phyloP scores from a whole-genome alignment of 2,329 filamentous ascomycete species.

The Mariannaea elegans region DNA sequence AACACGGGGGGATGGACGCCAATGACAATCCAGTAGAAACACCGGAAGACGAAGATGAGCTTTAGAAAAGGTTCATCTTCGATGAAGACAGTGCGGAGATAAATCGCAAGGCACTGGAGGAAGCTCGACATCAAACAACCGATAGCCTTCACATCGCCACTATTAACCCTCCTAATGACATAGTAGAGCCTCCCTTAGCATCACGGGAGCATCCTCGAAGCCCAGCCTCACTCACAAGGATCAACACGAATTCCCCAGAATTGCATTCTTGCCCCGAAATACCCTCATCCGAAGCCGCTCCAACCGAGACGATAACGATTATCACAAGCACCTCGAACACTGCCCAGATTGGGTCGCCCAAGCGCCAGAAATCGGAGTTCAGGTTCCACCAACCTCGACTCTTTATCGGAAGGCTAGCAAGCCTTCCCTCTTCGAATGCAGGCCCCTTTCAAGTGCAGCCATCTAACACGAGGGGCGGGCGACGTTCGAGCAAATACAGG shows the following conservation, averaged over 20 bases:
- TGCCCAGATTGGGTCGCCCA: slow-evolving; percentile 28
- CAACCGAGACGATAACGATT: slow-evolving; percentile 13
- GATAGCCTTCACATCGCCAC: slow-evolving; percentile 17
- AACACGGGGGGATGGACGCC: slow-evolving; percentile 1
- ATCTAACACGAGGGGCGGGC: slow-evolving; percentile 20
- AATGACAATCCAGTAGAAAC: not conserved
- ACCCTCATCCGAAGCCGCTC: slow-evolving; percentile 11
- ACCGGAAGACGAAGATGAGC: slow-evolving; percentile 33
- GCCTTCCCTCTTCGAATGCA: slow-evolving; percentile 7
- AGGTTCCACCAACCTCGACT: slow-evolving; percentile 43
- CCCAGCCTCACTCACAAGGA: not conserved
- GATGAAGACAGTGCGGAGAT: slow-evolving; percentile 34
- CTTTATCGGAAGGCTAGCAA: slow-evolving; percentile 45
- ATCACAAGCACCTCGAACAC: slow-evolving; percentile 22
- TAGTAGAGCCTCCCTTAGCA: slow-evolving; percentile 31
- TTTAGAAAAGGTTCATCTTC: slow-evolving; percentile 43
- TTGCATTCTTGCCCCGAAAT: not conserved
- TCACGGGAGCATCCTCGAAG: slow-evolving; percentile 15
- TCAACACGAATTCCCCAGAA: slow-evolving; percentile 1
- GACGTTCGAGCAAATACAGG: slow-evolving; percentile 29
- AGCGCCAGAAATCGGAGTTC: slow-evolving; percentile 30
- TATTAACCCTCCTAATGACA: slow-evolving; percentile 21
- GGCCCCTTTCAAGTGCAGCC: slow-evolving; percentile 6
- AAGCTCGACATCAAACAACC: slow-evolving; percentile 34
- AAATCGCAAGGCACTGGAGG: slow-evolving; percentile 28